Conservation (phyloP, 1,139 yeast species). For the Nadsonia commutata region DNA sequence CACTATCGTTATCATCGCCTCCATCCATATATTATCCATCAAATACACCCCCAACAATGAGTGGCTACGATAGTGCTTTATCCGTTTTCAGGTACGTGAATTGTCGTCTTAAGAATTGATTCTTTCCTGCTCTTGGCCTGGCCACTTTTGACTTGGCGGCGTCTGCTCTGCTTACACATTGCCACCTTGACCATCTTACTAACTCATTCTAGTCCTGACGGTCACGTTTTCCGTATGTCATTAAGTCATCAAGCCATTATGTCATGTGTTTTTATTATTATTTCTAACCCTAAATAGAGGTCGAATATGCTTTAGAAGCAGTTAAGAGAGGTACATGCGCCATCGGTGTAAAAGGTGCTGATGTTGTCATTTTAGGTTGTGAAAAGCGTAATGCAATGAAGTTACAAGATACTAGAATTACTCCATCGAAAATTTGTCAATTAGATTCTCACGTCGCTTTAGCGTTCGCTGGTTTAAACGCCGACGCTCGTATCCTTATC, state of each 20-base stretch:
- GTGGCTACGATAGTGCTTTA: conserved; percentile 98
- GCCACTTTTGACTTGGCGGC: too few relatives aligned
- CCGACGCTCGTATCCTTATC: conserved; percentile 88
- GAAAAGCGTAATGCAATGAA: conserved; percentile 92
- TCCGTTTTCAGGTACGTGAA: conserved; percentile 85
- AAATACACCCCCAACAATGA: conserved; percentile 33
- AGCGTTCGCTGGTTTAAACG: conserved; percentile 95
- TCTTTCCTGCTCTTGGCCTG: too few relatives aligned
- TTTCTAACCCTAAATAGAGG: too few relatives aligned
- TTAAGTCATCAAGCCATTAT: too few relatives aligned
- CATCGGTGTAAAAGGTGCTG: conserved; percentile 86
- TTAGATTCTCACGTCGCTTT: conserved; percentile 81
- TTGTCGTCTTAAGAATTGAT: too few relatives aligned
- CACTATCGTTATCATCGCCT: conserved; percentile 4
- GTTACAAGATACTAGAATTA: conserved; percentile 89
- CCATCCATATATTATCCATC: background rate
- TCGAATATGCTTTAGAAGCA: conserved; percentile 95
- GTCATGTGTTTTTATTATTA: too few relatives aligned
- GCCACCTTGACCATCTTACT: too few relatives aligned
- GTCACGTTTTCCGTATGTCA: conserved; percentile 81
- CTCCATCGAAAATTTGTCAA: conserved; percentile 87
- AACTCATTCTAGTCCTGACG: conserved; percentile 62
- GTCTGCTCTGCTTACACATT: too few relatives aligned
- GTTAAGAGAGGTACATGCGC: conserved; percentile 98
- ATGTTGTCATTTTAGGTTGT: conserved; percentile 85